A percentile compares a stretch with the other conserved stretches of the same genome.
phyloP scores from a whole-genome alignment of 169 alveolate genomes.

The Plasmodium gonderi region DNA sequence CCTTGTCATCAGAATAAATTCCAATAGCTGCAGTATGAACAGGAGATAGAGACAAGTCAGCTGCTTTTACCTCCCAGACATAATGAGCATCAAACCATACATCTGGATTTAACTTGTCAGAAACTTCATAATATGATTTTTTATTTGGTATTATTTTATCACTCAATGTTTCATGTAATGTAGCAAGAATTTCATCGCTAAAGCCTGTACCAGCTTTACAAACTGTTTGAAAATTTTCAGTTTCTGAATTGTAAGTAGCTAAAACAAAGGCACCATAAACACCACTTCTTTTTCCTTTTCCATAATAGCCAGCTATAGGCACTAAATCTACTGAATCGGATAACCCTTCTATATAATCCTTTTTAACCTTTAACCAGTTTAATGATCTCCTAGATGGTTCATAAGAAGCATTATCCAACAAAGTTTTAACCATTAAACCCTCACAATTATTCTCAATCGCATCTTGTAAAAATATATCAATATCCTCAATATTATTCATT shows the following conservation, averaged over 20 bases:
- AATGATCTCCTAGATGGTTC: slow-evolving; percentile 98
- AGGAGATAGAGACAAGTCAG: slow-evolving; percentile 97
- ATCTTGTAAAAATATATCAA: slow-evolving; percentile 87
- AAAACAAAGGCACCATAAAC: slow-evolving; percentile 95
- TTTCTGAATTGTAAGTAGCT: slow-evolving; percentile 96
- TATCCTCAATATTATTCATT: slow-evolving; percentile 84
- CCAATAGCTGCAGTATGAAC: slow-evolving; percentile 96
- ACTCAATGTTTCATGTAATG: slow-evolving; percentile 85
- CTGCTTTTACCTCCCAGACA: slow-evolving; percentile 98
- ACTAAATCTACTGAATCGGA: slow-evolving; percentile 98
- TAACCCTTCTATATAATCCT: slow-evolving; percentile 96
- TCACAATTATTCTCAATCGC: slow-evolving; percentile 94
- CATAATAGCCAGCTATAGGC: slow-evolving; percentile 98
- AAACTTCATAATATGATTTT: slow-evolving; percentile 79
- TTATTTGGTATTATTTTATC: slow-evolving; percentile 87
- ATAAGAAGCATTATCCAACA: slow-evolving; percentile 95
- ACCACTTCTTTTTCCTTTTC: slow-evolving; percentile 95
- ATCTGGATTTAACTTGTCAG: slow-evolving; percentile 87
- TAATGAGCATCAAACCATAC: slow-evolving; percentile 92
- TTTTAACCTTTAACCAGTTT: slow-evolving; percentile 99
- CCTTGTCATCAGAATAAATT: slow-evolving; percentile 87
- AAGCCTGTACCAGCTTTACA: slow-evolving; percentile 98
- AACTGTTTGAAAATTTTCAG: slow-evolving; percentile 95
- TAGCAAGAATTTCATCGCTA: slow-evolving; percentile 92
- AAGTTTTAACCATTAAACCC: slow-evolving; percentile 98